These are phyloP conservation scores for Lactifluus echinatus DNA, from an alignment of 768 basidiomycete genomes.

Conservation along the genomic window DNA sequence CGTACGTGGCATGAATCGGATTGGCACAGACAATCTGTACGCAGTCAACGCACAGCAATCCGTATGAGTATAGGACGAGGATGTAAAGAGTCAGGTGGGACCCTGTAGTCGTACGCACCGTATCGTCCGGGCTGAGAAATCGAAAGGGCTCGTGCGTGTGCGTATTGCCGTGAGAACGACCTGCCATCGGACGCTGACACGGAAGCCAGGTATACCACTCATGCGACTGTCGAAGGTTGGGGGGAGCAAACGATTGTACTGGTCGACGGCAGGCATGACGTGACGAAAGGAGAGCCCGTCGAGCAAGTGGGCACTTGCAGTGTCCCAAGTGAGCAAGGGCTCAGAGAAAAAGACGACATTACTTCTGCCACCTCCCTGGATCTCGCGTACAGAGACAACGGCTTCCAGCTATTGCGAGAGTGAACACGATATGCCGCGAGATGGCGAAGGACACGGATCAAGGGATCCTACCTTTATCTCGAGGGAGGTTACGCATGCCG, in stretches of 20 bases:
- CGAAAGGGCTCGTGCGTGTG: neutral
- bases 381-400: conserved; percentile 1
- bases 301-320: neutral
- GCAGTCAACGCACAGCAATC: neutral
- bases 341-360: neutral
- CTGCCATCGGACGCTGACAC: conserved; percentile 10
- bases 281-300: conserved; percentile 10
- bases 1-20: conserved; percentile 9
- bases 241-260: conserved; percentile 3
- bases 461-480: conserved; percentile 7
- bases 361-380: conserved; percentile 7
- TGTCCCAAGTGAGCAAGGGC: conserved; percentile 5
- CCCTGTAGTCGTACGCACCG: conserved; percentile 4
- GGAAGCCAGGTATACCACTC: conserved; percentile 13
- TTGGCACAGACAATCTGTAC: conserved; percentile 12
- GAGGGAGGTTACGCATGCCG: neutral
- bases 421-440: neutral
- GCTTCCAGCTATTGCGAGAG: conserved; percentile 5
- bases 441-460: neutral
- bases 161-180: conserved; percentile 7
- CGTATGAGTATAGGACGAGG: neutral
- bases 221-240: conserved; percentile 14
- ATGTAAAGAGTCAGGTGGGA: neutral
- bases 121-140: neutral
- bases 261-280: neutral